Conservation (phyloP, 2,329 filamentous ascomycete genomes). For the Aphanoascus verrucosus region DNA sequence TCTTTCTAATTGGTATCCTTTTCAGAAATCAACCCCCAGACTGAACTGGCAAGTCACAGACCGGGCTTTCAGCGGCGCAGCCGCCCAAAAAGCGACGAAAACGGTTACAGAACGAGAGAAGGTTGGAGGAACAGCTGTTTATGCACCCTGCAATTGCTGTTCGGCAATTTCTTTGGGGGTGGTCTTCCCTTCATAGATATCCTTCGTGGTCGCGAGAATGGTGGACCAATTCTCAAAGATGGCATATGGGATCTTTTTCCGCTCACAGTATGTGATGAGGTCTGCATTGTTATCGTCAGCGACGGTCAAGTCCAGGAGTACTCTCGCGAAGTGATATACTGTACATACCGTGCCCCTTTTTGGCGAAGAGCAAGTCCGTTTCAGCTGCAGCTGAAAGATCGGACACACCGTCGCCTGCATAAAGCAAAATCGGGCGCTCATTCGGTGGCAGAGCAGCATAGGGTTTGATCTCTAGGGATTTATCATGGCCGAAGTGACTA, state of each 20-base stretch:
- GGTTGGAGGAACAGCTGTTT: not conserved
- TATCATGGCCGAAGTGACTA: slow-evolving; percentile 89
- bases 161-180: slow-evolving; percentile 13
- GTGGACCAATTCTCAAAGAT: slow-evolving; percentile 75
- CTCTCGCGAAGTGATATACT: slow-evolving; percentile 18
- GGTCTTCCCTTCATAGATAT: slow-evolving; percentile 59
- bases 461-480: slow-evolving; percentile 79
- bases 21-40: not conserved
- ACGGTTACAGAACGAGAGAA: not conserved
- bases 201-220: slow-evolving; percentile 65
- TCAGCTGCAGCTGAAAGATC: slow-evolving; percentile 86
- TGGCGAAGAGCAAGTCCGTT: slow-evolving; percentile 87
- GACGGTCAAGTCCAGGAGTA: not conserved
- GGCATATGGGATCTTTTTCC: slow-evolving; percentile 74
- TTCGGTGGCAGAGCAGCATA: slow-evolving; percentile 58
- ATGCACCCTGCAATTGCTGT: slow-evolving; percentile 6
- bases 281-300: slow-evolving; percentile 43
- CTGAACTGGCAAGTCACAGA: not conserved
- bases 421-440: slow-evolving; percentile 73
- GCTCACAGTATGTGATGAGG: slow-evolving; percentile 75
- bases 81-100: not conserved
- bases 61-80: not conserved
- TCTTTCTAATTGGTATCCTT: too few species aligned
- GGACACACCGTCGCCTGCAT: slow-evolving; percentile 88
- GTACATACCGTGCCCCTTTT: slow-evolving; percentile 68